Conservation (phyloP, 805 yeast genomes). For the Blastobotrys attinorum region DNA sequence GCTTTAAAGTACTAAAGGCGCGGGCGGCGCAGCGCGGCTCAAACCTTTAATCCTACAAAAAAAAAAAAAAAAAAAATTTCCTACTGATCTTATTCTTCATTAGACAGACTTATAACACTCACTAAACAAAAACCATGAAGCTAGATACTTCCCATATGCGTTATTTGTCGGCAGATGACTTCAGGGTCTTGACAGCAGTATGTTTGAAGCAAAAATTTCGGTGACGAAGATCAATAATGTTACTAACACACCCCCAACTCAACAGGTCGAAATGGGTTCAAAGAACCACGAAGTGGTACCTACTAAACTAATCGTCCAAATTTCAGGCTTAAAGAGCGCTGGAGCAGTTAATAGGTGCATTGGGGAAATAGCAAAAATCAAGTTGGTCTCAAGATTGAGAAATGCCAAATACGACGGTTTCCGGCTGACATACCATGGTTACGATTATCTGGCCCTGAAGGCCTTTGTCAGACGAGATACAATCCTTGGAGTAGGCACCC, state of each 20-base stretch:
- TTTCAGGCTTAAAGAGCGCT: slow-evolving; percentile 68
- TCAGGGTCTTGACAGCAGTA: slow-evolving; percentile 77
- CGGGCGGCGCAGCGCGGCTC: too few species aligned
- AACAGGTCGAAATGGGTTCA: slow-evolving; percentile 64
- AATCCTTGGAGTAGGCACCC: slow-evolving; percentile 70
- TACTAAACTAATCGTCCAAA: slow-evolving; percentile 67
- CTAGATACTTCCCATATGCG: slow-evolving; percentile 90
- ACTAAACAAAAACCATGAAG: slow-evolving; percentile 69
- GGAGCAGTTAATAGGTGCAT: slow-evolving; percentile 74
- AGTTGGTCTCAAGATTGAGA: slow-evolving; percentile 65
- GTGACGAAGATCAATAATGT: neutral
- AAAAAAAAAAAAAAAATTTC: too few species aligned
- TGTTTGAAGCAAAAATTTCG: slow-evolving; percentile 2
- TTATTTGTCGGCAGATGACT: slow-evolving; percentile 85
- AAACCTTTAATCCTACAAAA: too few species aligned
- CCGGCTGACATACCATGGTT: slow-evolving; percentile 79
- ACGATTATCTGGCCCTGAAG: slow-evolving; percentile 85
- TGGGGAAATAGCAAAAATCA: slow-evolving; percentile 79
- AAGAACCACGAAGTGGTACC: slow-evolving; percentile 94
- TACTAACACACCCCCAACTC: too few species aligned
- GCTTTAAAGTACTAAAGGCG: too few species aligned
- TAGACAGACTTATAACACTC: too few species aligned
- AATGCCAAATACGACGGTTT: slow-evolving; percentile 93
- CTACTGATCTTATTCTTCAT: too few species aligned
- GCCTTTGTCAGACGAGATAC: slow-evolving; percentile 70